These are phyloP conservation scores for Pseudocercospora vitis DNA, from an alignment of 2,329 filamentous ascomycete genomes.

Conservation along the genomic window DNA sequence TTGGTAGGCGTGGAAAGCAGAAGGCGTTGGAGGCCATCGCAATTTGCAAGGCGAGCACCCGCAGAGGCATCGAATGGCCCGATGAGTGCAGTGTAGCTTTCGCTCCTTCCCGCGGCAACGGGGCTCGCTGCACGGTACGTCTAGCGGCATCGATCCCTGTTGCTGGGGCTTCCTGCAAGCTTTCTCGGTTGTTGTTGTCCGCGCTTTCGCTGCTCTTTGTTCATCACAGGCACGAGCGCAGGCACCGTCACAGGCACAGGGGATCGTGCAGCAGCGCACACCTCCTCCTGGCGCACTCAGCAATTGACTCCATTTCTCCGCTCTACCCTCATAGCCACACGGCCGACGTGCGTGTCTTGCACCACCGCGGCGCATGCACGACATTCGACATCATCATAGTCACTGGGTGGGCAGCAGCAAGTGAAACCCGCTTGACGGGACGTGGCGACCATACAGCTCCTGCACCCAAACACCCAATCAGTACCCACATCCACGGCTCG, in stretches of 20 bases:
- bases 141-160: too few species aligned
- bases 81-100: too few species aligned
- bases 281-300: not conserved
- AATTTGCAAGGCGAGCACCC: not conserved
- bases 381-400: not conserved
- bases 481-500: constrained; percentile 8
- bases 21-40: not conserved
- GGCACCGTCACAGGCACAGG: not conserved
- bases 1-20: not conserved
- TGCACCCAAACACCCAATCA: constrained; percentile 13
- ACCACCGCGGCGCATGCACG: not conserved
- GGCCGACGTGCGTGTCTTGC: not conserved
- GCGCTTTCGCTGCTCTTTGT: too few species aligned
- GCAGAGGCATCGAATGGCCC: too few species aligned
- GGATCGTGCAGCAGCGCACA: not conserved
- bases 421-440: not conserved
- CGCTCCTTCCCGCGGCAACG: too few species aligned
- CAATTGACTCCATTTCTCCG: not conserved
- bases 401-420: not conserved
- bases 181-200: too few species aligned
- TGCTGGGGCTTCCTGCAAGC: too few species aligned
- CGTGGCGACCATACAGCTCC: not conserved
- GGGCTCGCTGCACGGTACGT: too few species aligned
- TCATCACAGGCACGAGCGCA: too few species aligned
- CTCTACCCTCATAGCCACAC: not conserved